Evolutionary conservation across 2,329 filamentous ascomycete genomes (phyloP).

Genomic region (Aspergillus nomiae): DNA sequence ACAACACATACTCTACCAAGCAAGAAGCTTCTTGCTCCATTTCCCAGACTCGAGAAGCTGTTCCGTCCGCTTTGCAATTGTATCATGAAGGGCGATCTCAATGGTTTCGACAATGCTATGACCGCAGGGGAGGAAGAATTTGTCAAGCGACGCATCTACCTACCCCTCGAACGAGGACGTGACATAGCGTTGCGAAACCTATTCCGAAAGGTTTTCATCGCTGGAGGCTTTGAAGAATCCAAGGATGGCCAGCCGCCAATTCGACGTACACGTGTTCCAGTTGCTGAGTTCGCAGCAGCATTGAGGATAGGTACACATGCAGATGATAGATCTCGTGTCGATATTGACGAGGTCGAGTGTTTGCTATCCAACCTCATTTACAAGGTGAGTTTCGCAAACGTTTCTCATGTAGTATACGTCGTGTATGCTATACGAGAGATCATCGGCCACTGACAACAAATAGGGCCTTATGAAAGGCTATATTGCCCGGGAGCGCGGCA

Average conservation of each 20-base stretch:
- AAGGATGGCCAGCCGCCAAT: conserved; percentile 68
- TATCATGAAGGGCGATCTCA: conserved; percentile 80
- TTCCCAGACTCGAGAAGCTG: conserved; percentile 72
- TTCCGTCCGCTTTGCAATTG: conserved; percentile 77
- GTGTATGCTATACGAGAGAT: neutral
- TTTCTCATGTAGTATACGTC: neutral
- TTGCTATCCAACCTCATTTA: conserved; percentile 96
- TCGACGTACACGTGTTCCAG: conserved; percentile 72
- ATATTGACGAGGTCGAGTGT: conserved; percentile 93
- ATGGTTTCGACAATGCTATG: conserved; percentile 80
- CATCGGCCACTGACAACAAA: conserved; percentile 19
- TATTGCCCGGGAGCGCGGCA: conserved; percentile 85
- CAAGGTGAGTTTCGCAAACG: conserved; percentile 65
- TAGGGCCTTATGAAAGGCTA: conserved; percentile 97
- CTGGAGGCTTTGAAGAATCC: conserved; percentile 75
- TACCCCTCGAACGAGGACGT: conserved; percentile 87
- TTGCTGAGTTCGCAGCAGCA: conserved; percentile 82
- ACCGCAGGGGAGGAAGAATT: conserved; percentile 86
- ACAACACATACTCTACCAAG: conserved; percentile 85
- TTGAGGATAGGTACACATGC: conserved; percentile 68
- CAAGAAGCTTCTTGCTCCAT: conserved; percentile 68
- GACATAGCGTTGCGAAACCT: conserved; percentile 92
- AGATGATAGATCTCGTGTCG: conserved; percentile 60
- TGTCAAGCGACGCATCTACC: conserved; percentile 87
- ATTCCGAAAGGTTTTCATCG: conserved; percentile 85